These are phyloP conservation scores for Globisporangium polare DNA, from an alignment of 352 stramenopile species.

Conservation along the genomic window DNA sequence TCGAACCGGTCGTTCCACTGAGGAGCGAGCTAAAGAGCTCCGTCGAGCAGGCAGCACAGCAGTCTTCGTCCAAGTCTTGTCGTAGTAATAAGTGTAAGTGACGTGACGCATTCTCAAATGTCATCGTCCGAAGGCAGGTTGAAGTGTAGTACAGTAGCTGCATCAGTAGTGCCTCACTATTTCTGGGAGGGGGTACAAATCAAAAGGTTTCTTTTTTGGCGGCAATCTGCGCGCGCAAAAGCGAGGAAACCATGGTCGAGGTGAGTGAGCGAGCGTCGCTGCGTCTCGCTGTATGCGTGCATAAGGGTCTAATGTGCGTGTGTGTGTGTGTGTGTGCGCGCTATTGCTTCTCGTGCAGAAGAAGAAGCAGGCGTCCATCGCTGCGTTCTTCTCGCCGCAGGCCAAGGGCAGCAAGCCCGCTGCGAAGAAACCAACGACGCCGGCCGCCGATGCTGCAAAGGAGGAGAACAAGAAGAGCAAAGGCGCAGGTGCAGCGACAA, in stretches of 20 bases:
- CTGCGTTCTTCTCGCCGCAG: conserved; percentile 76
- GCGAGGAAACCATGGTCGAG: conserved; percentile 3
- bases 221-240: conserved; percentile 5
- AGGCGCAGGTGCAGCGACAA: not conserved
- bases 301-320: not conserved
- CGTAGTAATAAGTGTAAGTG: not conserved
- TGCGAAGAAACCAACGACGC: not conserved
- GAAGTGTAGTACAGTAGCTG: not conserved
- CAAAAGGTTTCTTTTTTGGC: conserved; percentile 1
- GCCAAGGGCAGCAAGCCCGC: conserved; percentile 18
- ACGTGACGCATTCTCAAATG: not conserved
- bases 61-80: not conserved
- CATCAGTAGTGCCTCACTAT: not conserved
- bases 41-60: not conserved
- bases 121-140: not conserved
- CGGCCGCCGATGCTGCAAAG: not conserved
- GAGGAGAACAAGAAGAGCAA: conserved; percentile 22
- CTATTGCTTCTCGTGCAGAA: conserved; percentile 18
- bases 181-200: not conserved
- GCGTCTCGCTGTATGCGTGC: not conserved
- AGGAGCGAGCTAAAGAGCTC: not conserved
- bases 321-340: not conserved
- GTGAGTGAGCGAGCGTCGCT: not conserved
- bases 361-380: conserved; percentile 78
- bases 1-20: conserved; percentile 44